These are phyloP conservation scores for Globisporangium cederbergense DNA, from an alignment of 352 stramenopile species.

Conservation along the genomic window DNA sequence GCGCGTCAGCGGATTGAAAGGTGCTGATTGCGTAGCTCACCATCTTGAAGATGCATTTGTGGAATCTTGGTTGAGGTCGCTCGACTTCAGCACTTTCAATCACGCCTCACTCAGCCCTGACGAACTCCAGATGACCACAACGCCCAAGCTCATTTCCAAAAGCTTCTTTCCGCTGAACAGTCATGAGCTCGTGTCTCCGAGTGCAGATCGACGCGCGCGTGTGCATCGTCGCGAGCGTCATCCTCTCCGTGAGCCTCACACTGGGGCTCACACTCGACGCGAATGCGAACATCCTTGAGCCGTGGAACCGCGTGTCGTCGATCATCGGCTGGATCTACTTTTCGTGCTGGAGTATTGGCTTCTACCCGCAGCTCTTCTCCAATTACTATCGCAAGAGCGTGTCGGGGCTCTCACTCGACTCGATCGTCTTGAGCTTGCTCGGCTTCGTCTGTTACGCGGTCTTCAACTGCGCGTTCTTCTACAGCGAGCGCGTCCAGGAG, in stretches of 20 bases:
- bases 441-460: conserved; percentile 94
- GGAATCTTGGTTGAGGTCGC: not conserved
- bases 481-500: conserved; percentile 77
- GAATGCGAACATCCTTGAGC: conserved; percentile 77
- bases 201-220: conserved; percentile 1
- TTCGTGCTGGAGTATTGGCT: conserved; percentile 87
- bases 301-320: conserved; percentile 84
- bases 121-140: not conserved
- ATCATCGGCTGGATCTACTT: conserved; percentile 93
- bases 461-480: conserved; percentile 94
- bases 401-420: conserved; percentile 91
- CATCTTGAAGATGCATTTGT: not conserved
- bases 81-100: not conserved
- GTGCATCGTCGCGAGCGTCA: not conserved
- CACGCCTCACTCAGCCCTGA: not conserved
- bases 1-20: not conserved
- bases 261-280: conserved; percentile 8
- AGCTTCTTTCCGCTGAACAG: not conserved
- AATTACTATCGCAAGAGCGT: conserved; percentile 90
- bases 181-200: conserved; percentile 1
- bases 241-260: conserved; percentile 2
- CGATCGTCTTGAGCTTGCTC: conserved; percentile 92
- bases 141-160: not conserved
- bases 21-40: not conserved
- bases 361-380: conserved; percentile 92